Conservation (phyloP, 2,329 filamentous ascomycete species). For the Magnaporthales sp. region DNA sequence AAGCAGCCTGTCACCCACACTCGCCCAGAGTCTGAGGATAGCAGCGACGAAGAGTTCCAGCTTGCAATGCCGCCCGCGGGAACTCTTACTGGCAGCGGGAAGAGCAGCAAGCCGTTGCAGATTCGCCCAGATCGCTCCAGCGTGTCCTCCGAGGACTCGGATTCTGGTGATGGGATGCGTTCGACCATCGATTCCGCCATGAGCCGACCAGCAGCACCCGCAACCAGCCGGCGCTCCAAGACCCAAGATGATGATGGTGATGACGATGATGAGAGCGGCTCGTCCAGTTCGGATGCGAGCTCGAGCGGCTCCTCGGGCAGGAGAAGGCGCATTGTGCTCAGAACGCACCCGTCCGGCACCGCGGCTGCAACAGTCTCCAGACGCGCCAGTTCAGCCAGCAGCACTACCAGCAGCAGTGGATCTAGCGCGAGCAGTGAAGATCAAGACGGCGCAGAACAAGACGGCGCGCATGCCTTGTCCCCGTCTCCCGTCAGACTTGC, state of each 20-base stretch:
- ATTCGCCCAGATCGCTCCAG: neutral
- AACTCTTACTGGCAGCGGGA: neutral
- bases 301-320: neutral
- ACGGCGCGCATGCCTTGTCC: neutral
- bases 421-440: neutral
- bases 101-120: neutral
- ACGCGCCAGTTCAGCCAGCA: neutral
- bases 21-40: neutral
- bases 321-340: neutral
- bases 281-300: neutral
- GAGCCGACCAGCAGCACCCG: too few species aligned
- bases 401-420: neutral
- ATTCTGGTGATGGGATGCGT: neutral
- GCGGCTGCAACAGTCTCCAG: neutral
- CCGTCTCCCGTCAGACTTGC: neutral
- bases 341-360: neutral
- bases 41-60: neutral
- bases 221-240: too few species aligned
- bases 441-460: neutral
- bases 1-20: slow-evolving; percentile 4
- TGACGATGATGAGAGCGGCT: too few species aligned
- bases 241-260: too few species aligned
- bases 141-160: neutral
- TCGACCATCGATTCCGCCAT: too few species aligned
- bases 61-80: slow-evolving; percentile 6